phyloP scores from a whole-genome alignment of 1,284 basidiomycete genomes.

The Malassezia vespertilionis region DNA sequence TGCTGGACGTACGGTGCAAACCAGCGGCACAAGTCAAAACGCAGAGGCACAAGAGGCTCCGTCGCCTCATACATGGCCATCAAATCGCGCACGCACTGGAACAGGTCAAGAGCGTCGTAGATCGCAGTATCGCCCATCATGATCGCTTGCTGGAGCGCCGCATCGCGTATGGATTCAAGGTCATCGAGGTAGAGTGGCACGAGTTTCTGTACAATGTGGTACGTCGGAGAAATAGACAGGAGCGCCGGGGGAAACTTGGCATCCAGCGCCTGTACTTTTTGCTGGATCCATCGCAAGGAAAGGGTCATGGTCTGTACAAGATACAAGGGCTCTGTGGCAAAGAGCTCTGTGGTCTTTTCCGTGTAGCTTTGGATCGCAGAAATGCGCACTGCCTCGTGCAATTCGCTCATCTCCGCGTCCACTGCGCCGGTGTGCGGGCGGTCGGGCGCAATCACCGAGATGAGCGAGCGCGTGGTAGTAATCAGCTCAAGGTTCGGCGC shows the following conservation, averaged over 20 bases:
- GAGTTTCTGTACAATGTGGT: constrained; percentile 62
- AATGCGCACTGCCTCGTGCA: constrained; percentile 54
- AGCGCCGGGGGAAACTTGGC: constrained; percentile 73
- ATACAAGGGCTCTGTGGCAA: constrained; percentile 59
- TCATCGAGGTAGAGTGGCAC: constrained; percentile 68
- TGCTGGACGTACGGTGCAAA: constrained; percentile 79
- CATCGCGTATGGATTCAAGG: constrained; percentile 49
- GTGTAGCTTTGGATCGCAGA: constrained; percentile 57
- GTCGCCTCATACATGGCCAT: constrained; percentile 63
- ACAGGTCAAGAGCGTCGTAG: constrained; percentile 57
- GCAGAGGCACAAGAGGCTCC: constrained; percentile 51
- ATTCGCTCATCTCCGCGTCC: constrained; percentile 25
- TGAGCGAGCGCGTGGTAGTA: constrained; percentile 45
- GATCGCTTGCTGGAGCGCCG: constrained; percentile 31
- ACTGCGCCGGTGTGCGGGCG: neutral
- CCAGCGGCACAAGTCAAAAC: constrained; percentile 50
- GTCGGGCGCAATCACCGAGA: constrained; percentile 5
- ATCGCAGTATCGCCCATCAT: constrained; percentile 25
- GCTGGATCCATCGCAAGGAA: constrained; percentile 81
- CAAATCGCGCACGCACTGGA: constrained; percentile 62
- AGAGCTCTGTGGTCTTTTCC: constrained; percentile 56
- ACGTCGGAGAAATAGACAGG: constrained; percentile 55
- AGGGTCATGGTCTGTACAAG: constrained; percentile 61
- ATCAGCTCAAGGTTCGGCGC: constrained; percentile 27
- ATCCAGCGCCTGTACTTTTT: constrained; percentile 66